These are phyloP conservation scores for apple (Malus domestica) DNA, from an alignment of 306 rosid genomes.

Conservation along the genomic window ASM211411v1 NC_041803.1:43588501-43589000, in stretches of 20 bases:
- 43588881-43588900: conserved; percentile 80
- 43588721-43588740: neutral
- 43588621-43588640: neutral
- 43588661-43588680: neutral
- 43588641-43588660: neutral
- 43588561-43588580: neutral
- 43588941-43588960: conserved; percentile 74
- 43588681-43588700: neutral
- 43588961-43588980: conserved; percentile 50
- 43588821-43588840: conserved; percentile 51
- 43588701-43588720: neutral
- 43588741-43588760: neutral
- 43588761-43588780: neutral
- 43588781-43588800: neutral
- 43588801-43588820: conserved; percentile 54
- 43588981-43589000: neutral
- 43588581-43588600: neutral
- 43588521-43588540: neutral
- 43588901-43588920: conserved; percentile 73
- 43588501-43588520: neutral
- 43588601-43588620: neutral
- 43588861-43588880: conserved; percentile 80
- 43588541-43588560: neutral
- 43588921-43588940: conserved; percentile 64
- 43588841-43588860: conserved; percentile 57